Conservation (phyloP, 1,284 basidiomycete species). For the Athelia psychrophila region DNA sequence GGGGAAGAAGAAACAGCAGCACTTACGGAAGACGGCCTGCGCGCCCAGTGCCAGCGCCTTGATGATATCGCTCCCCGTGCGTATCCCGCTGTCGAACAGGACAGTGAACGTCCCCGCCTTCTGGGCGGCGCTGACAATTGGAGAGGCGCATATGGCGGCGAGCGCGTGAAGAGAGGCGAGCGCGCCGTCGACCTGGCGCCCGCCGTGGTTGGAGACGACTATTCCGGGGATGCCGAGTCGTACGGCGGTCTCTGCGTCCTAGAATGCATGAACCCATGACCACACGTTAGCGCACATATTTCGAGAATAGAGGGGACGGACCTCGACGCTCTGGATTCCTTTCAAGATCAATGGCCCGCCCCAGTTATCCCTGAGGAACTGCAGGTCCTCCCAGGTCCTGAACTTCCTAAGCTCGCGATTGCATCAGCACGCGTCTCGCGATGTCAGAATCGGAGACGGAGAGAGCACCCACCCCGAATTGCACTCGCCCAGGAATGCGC, state of each 20-base stretch:
- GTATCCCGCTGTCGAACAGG: constrained; percentile 79
- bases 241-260: constrained; percentile 71
- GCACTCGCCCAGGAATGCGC: constrained; percentile 53
- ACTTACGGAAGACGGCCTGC: constrained; percentile 59
- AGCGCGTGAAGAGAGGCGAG: constrained; percentile 72
- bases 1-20: constrained; percentile 28
- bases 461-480: too few relatives aligned
- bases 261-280: constrained; percentile 3
- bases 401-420: too few relatives aligned
- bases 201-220: constrained; percentile 82
- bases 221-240: constrained; percentile 72
- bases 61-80: constrained; percentile 73
- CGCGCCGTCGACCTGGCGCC: constrained; percentile 79
- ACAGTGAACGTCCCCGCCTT: constrained; percentile 58
- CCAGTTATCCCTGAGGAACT: constrained; percentile 64
- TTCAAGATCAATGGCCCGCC: constrained; percentile 69
- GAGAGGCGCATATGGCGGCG: constrained; percentile 55
- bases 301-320: too few relatives aligned
- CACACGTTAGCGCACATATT: too few relatives aligned
- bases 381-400: constrained; percentile 63
- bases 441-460: too few relatives aligned
- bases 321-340: constrained; percentile 58
- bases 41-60: constrained; percentile 75
- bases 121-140: constrained; percentile 56
- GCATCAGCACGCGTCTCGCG: too few relatives aligned